phyloP scores from a whole-genome alignment of 495 filamentous ascomycete species.

The Pyronema omphalodes region DNA sequence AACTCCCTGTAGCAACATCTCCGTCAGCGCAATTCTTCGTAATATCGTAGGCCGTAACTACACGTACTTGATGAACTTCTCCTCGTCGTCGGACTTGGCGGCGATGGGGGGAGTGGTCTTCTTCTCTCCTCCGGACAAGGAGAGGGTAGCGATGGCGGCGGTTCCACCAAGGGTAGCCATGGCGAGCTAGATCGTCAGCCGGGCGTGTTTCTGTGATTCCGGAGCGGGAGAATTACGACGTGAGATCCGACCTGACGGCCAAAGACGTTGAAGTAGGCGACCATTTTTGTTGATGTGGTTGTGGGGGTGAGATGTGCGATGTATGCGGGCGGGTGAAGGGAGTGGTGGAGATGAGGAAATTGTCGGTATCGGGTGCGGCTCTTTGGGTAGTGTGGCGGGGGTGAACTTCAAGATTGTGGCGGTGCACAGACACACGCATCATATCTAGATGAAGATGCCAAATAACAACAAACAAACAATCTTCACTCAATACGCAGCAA shows the following conservation, averaged over 20 bases:
- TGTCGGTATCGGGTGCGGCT: neutral
- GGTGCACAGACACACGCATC: no score
- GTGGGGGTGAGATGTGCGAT: conserved; percentile 8
- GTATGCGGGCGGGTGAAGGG: conserved; percentile 4
- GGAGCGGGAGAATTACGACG: conserved; percentile 44
- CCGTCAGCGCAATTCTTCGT: neutral
- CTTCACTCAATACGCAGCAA: no score
- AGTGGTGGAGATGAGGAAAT: conserved; percentile 1
- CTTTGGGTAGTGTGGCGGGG: neutral
- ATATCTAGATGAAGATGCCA: no score
- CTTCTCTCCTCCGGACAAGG: conserved; percentile 37
- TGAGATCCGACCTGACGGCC: conserved; percentile 89
- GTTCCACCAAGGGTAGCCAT: conserved; percentile 59
- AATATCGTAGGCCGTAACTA: neutral
- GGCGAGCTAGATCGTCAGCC: conserved; percentile 46
- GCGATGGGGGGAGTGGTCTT: conserved; percentile 66
- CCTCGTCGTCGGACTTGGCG: conserved; percentile 78
- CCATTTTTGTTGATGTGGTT: conserved; percentile 50
- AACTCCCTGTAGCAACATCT: conserved; percentile 43
- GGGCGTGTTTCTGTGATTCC: neutral
- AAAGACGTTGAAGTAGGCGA: conserved; percentile 62
- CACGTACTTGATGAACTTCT: conserved; percentile 89
- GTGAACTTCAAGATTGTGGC: neutral
- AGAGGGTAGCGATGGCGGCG: conserved; percentile 27
- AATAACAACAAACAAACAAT: no score